These are phyloP conservation scores for Gnaphalium uliginosum DNA, from an alignment of 129 eudicot species.

Conservation along the genomic window DNA sequence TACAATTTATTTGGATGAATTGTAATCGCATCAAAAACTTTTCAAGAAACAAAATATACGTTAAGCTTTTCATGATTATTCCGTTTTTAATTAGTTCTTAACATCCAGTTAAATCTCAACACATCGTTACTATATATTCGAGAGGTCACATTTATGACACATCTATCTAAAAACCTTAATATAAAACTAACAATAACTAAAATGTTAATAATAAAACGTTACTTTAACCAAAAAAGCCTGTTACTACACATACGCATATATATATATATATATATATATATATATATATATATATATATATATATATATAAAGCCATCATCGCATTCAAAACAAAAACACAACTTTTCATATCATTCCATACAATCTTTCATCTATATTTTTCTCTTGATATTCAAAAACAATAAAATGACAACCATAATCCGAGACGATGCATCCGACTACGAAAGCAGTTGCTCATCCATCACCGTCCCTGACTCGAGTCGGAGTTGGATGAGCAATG, in stretches of 20 bases:
- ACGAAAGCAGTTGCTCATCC: constrained; percentile 68
- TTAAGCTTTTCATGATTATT: too few species aligned
- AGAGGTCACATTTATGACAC: constrained; percentile 4
- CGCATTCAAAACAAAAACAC: constrained; percentile 29
- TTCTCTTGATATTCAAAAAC: neutral
- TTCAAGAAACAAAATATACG: too few species aligned
- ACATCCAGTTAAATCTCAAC: neutral
- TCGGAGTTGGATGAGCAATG: constrained; percentile 80
- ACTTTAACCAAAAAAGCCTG: constrained; percentile 44
- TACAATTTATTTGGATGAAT: too few species aligned
- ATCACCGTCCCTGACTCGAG: constrained; percentile 65
- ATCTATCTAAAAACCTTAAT: constrained; percentile 8
- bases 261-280: too few species aligned
- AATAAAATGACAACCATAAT: constrained; percentile 42
- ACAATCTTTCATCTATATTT: neutral
- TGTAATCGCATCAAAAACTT: too few species aligned
- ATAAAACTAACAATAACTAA: neutral
- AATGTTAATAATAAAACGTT: constrained; percentile 26
- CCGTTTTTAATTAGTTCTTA: neutral
- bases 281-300: too few species aligned
- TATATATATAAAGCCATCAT: constrained; percentile 28
- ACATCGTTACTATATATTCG: neutral
- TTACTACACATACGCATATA: constrained; percentile 27
- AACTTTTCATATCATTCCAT: constrained; percentile 16
- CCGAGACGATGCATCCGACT: constrained; percentile 60